Evolutionary conservation across 257 asterid species (phyloP), one percentile per base, ranked within the genome.

Genomic region (Fraxinus excelsior): DNA sequence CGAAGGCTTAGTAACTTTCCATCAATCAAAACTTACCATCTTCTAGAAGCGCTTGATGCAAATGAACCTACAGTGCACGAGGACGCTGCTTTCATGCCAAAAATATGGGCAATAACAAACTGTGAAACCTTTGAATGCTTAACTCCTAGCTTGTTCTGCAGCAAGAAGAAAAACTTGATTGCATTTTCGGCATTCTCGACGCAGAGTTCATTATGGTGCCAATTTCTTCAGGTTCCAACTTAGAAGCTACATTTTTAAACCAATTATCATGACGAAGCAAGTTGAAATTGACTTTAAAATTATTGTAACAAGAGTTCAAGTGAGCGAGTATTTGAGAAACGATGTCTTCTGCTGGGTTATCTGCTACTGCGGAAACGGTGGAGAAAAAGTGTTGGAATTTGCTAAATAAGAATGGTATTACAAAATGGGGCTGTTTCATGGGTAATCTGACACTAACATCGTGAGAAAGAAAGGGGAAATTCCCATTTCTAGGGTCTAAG

Each of bases 21-120:
- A 60, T 60, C 14, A 21, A 23, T 23, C 23, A 23, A 60, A 60
- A 12, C 16, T 42, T 77, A 93, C 96, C 97, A 88, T 86, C 84
- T 67, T 76, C 82, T 37, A 71, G 86, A n/a, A 91, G 76, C 77
- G 90, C 81, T 74, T 84, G 60, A 83, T 72, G 86, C 74, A 92
- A 70, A 84, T 86, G 97, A 60, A 79, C 74, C 86, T 78, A 80
- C 80, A 94, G 70, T 4, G 86, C 92, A 70, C 86, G 88, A 31
- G 67, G 65, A 70, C 93, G 70, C 77, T 78, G 82, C 77, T 82
- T 94, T n/a, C 74, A 80, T 49, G 96, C 97, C 90, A n/a, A 94
- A 84, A 25, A 85, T 23, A 83, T 86, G 92, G 25, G 97, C 97
- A 40, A 91, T 58, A 76, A 82, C 2, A 13, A 94, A 72, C 58